These are phyloP conservation scores for Ploettnerulaceae sp. DNA, from an alignment of 2,329 filamentous ascomycete genomes.

Conservation along the genomic window DNA sequence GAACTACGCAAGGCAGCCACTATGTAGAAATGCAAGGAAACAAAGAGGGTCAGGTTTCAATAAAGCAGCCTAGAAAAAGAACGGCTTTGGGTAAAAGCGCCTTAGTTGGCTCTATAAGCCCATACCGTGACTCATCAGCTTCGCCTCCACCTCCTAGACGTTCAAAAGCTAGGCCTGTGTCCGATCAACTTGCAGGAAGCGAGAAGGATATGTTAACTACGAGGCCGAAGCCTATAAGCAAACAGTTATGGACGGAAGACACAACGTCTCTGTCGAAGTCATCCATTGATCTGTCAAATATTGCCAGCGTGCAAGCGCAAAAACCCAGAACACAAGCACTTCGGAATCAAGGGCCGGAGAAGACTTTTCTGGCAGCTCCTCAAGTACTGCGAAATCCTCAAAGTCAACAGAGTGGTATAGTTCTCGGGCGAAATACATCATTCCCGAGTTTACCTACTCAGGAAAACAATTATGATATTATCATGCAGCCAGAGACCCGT, in stretches of 20 bases:
- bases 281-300: slow-evolving; percentile 28
- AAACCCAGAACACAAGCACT: slow-evolving; percentile 20
- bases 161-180: slow-evolving; percentile 23
- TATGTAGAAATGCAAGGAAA: slow-evolving; percentile 24
- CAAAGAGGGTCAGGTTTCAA: too few species aligned
- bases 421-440: slow-evolving; percentile 36
- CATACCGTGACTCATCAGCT: slow-evolving; percentile 21
- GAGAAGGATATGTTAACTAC: slow-evolving; percentile 14
- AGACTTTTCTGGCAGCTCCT: slow-evolving; percentile 10
- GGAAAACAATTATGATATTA: slow-evolving; percentile 41
- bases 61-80: slow-evolving; percentile 28
- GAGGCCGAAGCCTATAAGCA: slow-evolving; percentile 19
- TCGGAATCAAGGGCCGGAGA: slow-evolving; percentile 18
- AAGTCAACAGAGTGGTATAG: slow-evolving; percentile 59
- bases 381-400: slow-evolving; percentile 26
- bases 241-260: slow-evolving; percentile 29
- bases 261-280: slow-evolving; percentile 18
- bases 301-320: slow-evolving; percentile 25
- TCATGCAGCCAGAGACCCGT: slow-evolving; percentile 48
- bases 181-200: slow-evolving; percentile 13
- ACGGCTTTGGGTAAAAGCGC: slow-evolving; percentile 29
- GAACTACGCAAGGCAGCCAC: slow-evolving; percentile 10
- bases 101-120: slow-evolving; percentile 25
- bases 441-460: slow-evolving; percentile 51
- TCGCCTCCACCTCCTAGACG: slow-evolving; percentile 25